Evolutionary conservation across 2,329 filamentous ascomycete species (phyloP), one percentile per base, ranked within the genome.

Genomic region (Tolypocladium sp.): DNA sequence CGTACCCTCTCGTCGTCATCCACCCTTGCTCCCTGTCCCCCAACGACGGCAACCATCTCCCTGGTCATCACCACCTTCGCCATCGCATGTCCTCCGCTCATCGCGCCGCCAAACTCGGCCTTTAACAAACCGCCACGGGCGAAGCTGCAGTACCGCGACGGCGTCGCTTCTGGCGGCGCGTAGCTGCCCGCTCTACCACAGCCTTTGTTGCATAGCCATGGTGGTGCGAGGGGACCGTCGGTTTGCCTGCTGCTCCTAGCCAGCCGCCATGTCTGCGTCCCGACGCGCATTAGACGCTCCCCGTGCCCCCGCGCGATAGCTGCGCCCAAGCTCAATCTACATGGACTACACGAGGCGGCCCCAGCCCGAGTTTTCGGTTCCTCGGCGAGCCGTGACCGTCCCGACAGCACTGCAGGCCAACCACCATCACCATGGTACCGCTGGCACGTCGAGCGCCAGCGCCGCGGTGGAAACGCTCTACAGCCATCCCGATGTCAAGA

Each of bases 401-500:
- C 49, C 49, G 10, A 52, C 49, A 33, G 49, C 20, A 52, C n/a
- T 52, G 30, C 49, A 52, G 30, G 30, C 30, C 30, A 52, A n/a
- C 49, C 17, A 35, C 30, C 49, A 51, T 33, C 27, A n/a, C 35
- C 30, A 17, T 20, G 25, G 9, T 41, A 25, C 30, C 9, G 22
- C 54, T 4, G 38, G 10, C 38, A 51, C 30, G 13, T 38, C 27
- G 17, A 20, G 44, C 20, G 38, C 46, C 10, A 40, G 35, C 37
- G 25, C 56, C 53, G 41, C 69, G 8, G 79, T 90, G 64, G 88
- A 91, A 70, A 90, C 86, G 2, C 81, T 95, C 6, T 94, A 90
- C 70, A 85, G 83, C 59, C 89, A 92, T 66, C 83, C 87, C 0
- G 84, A 82, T 51, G 86, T 86, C 60, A 91, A 87, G 68, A 90